Evolutionary conservation across 2,329 filamentous ascomycete species (phyloP).

Genomic region (Aspergillus ochraceoroseus): DNA sequence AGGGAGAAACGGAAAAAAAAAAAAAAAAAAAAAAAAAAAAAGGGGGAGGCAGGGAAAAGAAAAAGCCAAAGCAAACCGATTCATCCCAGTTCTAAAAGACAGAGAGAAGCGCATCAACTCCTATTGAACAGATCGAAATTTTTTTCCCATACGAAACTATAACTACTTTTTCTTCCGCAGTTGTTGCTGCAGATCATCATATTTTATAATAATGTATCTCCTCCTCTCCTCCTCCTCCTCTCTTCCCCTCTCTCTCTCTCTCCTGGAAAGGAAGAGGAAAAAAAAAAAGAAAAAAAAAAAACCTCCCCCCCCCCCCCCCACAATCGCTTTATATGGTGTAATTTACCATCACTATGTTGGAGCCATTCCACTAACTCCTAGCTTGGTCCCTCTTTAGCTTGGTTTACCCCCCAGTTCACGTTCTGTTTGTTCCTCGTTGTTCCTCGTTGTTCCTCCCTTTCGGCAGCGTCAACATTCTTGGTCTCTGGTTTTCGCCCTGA

Average conservation of each 20-base stretch:
- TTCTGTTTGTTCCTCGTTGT: too few relatives aligned
- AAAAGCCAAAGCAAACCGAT: slow-evolving; percentile 2
- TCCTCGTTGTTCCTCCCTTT: too few relatives aligned
- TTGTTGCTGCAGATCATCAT: slow-evolving; percentile 23
- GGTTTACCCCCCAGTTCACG: too few relatives aligned
- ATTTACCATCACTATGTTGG: background rate
- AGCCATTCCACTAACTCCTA: slow-evolving; percentile 8
- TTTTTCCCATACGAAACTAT: too few relatives aligned
- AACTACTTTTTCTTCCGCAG: slow-evolving; percentile 3
- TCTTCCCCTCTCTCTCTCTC: slow-evolving; percentile 3
- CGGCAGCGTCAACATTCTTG: slow-evolving; percentile 3
- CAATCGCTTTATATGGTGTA: too few relatives aligned
- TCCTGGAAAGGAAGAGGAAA: too few relatives aligned
- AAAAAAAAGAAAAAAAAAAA: too few relatives aligned
- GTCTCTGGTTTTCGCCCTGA: slow-evolving; percentile 2
- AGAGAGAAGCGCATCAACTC: too few relatives aligned
- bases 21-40: slow-evolving; percentile 2
- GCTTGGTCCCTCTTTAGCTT: slow-evolving; percentile 7
- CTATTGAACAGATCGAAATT: too few relatives aligned
- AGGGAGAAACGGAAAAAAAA: slow-evolving; percentile 1
- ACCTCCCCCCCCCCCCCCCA: too few relatives aligned
- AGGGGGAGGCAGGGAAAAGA: background rate
- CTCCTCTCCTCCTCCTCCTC: slow-evolving; percentile 11
- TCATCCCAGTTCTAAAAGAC: too few relatives aligned
- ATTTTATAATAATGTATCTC: slow-evolving; percentile 15